These are phyloP conservation scores for Sphaerostilbella broomeana DNA, from an alignment of 2,329 filamentous ascomycete species.

Conservation along the genomic window DNA sequence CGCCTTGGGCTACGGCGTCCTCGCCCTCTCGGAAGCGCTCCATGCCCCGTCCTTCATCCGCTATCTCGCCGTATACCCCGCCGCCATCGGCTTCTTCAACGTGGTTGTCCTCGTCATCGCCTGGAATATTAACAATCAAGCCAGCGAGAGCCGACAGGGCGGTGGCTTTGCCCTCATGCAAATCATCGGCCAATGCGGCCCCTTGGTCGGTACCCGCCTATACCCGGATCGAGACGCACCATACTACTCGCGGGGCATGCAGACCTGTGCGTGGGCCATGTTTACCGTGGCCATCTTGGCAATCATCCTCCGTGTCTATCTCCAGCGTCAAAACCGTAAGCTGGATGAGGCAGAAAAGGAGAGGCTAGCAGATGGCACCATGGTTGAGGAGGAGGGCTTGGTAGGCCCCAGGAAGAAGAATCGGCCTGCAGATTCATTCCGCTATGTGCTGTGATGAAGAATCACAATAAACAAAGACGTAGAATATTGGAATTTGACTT, in stretches of 20 bases:
- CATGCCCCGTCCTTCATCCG: constrained; percentile 43
- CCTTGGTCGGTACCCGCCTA: constrained; percentile 59
- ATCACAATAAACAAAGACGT: no score
- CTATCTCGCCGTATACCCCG: constrained; percentile 73
- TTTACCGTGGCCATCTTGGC: constrained; percentile 51
- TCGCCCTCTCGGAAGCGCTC: constrained; percentile 50
- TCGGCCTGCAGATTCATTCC: constrained; percentile 27
- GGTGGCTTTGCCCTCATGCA: constrained; percentile 76
- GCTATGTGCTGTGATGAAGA: constrained; percentile 39
- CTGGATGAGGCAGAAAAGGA: constrained; percentile 32
- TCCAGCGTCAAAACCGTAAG: constrained; percentile 45
- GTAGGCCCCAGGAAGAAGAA: constrained; percentile 26
- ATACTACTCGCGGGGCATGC: constrained; percentile 58
- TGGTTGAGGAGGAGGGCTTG: constrained; percentile 35
- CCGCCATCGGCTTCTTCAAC: constrained; percentile 73
- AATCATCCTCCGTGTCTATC: constrained; percentile 43
- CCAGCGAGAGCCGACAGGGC: constrained; percentile 60
- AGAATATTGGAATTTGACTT: no score
- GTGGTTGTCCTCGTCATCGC: constrained; percentile 79
- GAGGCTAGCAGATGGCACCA: constrained; percentile 16
- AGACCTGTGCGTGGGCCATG: constrained; percentile 57
- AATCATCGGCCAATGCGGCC: constrained; percentile 72
- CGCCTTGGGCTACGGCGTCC: constrained; percentile 50
- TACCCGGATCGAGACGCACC: constrained; percentile 56
- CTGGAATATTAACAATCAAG: constrained; percentile 85